These are phyloP conservation scores for Karstenula rhodostoma DNA, from an alignment of 2,329 filamentous ascomycete genomes.

Conservation along the genomic window DNA sequence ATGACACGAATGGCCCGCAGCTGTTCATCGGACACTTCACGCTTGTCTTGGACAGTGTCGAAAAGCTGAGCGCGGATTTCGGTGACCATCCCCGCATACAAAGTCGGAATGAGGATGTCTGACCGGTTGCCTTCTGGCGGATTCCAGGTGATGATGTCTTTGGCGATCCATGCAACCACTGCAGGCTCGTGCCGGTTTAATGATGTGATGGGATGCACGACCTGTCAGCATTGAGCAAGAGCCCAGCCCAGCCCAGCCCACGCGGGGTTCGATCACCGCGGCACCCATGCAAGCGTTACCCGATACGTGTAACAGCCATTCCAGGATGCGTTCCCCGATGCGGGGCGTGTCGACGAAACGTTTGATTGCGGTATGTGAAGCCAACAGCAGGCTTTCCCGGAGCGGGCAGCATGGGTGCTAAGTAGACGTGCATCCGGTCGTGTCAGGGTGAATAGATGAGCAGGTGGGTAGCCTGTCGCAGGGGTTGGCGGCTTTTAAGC, in stretches of 20 bases:
- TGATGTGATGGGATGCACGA: conserved; percentile 13
- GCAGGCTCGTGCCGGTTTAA: no score
- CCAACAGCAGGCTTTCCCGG: conserved; percentile 23
- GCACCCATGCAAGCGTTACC: conserved; percentile 37
- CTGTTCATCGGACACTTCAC: no score
- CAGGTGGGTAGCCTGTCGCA: conserved; percentile 10
- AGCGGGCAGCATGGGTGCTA: conserved; percentile 25
- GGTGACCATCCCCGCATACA: no score
- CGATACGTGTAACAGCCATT: conserved; percentile 29
- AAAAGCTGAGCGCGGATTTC: no score
- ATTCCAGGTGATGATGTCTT: no score
- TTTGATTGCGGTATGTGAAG: conserved; percentile 36
- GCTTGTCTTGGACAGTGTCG: no score
- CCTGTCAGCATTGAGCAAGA: conserved; percentile 22
- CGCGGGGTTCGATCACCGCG: conserved; percentile 38
- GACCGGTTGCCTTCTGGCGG: no score
- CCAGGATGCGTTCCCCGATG: conserved; percentile 28
- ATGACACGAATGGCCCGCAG: no score
- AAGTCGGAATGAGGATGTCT: no score
- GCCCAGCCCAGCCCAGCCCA: conserved; percentile 21
- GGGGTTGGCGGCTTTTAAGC: conserved; percentile 20
- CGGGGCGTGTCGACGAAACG: conserved; percentile 36
- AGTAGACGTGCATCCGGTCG: conserved; percentile 33
- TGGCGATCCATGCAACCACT: no score
- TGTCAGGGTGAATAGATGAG: conserved; percentile 34